Conservation (phyloP, 441 rosid genomes). For the Arabidopsis hybrid region DNA sequence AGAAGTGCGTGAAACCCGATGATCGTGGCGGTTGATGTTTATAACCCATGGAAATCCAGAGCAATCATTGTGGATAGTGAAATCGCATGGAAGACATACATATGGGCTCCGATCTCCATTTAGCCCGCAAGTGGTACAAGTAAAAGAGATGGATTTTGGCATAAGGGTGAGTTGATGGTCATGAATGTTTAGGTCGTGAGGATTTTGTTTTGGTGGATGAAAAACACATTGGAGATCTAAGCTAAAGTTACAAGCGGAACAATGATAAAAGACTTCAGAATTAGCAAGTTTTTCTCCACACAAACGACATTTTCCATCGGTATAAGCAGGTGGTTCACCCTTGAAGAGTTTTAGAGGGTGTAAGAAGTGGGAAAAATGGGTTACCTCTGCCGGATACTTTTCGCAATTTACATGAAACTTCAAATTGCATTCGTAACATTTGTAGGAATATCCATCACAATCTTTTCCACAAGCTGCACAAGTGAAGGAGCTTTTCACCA, state of each 20-base stretch:
- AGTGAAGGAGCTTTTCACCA: neutral
- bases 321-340: slow-evolving; percentile 23
- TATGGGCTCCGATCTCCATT: no score
- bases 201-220: neutral
- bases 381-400: neutral
- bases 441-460: neutral
- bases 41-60: no score
- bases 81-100: no score
- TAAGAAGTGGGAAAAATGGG: neutral
- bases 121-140: no score
- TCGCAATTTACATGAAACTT: neutral
- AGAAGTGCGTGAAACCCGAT: no score
- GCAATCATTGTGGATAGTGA: no score
- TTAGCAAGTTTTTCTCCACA: neutral
- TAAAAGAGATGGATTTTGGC: no score
- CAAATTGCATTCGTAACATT: slow-evolving; percentile 2
- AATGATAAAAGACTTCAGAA: neutral
- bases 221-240: neutral
- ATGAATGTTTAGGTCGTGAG: no score
- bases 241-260: neutral
- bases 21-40: no score
- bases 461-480: neutral
- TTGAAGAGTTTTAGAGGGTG: neutral
- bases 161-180: no score
- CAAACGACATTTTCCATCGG: slow-evolving; percentile 8